Conservation (phyloP, 164 flowering plant species). For the Vitis riparia region DNA sequence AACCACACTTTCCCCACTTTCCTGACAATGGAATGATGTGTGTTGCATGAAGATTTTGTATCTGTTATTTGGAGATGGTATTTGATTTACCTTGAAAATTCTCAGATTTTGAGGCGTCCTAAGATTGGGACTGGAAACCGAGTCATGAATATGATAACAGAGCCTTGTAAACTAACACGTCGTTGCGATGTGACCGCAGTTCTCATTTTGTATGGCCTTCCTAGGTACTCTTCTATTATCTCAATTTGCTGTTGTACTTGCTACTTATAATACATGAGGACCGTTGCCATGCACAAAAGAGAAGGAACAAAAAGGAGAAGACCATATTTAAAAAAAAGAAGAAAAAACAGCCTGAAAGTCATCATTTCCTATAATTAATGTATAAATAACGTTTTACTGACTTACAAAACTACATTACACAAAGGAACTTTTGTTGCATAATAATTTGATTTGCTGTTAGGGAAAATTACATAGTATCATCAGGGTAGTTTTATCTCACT, state of each 20-base stretch:
- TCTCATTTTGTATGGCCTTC: slow-evolving; percentile 50
- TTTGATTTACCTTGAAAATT: slow-evolving; percentile 4
- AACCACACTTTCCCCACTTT: not conserved
- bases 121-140: slow-evolving; percentile 40
- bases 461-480: too few relatives aligned
- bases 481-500: too few relatives aligned
- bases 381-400: too few relatives aligned
- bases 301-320: too few relatives aligned
- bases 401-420: too few relatives aligned
- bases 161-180: slow-evolving; percentile 50
- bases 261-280: not conserved
- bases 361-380: too few relatives aligned
- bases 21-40: not conserved
- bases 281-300: not conserved
- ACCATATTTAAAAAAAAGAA: too few relatives aligned
- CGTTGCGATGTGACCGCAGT: slow-evolving; percentile 71
- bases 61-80: not conserved
- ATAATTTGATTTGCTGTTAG: too few relatives aligned
- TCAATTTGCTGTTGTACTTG: not conserved
- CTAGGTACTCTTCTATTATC: slow-evolving; percentile 25
- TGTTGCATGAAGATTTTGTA: not conserved
- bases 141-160: slow-evolving; percentile 32
- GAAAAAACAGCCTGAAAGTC: too few relatives aligned
- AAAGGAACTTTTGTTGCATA: too few relatives aligned
- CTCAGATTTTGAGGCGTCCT: slow-evolving; percentile 53